Evolutionary conservation across 2,329 filamentous ascomycete genomes (phyloP), one percentile per base, ranked within the genome.

Genomic region (Bipolaris zeicola): DNA sequence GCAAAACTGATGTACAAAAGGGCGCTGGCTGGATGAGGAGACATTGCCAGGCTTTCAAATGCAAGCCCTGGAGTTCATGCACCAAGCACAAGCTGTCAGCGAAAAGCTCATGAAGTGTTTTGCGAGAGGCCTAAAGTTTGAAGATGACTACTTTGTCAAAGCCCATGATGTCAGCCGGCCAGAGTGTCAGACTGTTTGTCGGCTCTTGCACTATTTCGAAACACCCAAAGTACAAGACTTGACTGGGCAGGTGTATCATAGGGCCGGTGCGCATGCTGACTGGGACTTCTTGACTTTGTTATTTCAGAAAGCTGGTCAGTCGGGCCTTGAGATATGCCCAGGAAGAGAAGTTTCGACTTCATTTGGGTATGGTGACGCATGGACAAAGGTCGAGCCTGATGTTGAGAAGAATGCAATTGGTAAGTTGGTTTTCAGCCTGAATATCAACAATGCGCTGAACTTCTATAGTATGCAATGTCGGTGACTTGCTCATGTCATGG

Each of bases 401-500:
- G 41, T 38, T 7, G 52, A 46, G 34, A 5, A 53, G 34, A 66
- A 67, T 28, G 64, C 63, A 4, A 64, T 67, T 24, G 61, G 62
- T 65, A 52, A 46, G 47, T 55, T 24, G 3, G 28, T n/a, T 13
- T n/a, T 18, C 14, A 20, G 28, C 6, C 14, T 14, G 10, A 26
- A 5, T 5, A 8, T n/a, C 3, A 18, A 3, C 18, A n/a, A n/a
- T 20, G 4, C 39, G 14, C 44, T 50, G 16, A 58, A 26, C 3
- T 37, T 82, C 58, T 2, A 85, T 87, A 52, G 82, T 89, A 7
- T 88, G 86, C 72, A 88, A 88, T 63, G 86, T 88, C 58, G 87
- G 87, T 3, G 86, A 89, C 67, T 75, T 89, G 52, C 77, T 89
- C 14, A 88, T 89, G 87, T 82, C 79, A 39, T 88, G 86, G 85